phyloP scores from a whole-genome alignment of 2,329 filamentous ascomycete species.

The Penicillium olsonii region DNA sequence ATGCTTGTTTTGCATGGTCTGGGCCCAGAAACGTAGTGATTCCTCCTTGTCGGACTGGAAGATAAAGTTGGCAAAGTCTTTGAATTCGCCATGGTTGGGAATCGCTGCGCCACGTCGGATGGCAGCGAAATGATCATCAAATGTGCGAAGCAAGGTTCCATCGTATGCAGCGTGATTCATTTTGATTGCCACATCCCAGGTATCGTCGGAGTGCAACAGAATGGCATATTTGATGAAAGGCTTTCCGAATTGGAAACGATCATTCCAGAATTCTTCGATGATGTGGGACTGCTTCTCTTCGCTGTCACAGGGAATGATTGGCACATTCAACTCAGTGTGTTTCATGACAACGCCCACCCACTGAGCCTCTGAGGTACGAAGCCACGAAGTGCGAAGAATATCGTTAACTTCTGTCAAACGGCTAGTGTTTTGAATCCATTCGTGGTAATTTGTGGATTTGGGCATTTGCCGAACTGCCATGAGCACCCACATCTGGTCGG shows the following conservation, averaged over 20 bases:
- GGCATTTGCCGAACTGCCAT: conserved; percentile 5
- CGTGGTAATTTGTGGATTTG: conserved; percentile 9
- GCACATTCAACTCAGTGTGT: conserved; percentile 14
- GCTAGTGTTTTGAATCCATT: conserved; percentile 16
- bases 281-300: conserved; percentile 25
- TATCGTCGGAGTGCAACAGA: conserved; percentile 24
- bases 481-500: conserved; percentile 4
- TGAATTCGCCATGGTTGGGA: conserved; percentile 21
- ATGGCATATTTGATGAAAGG: conserved; percentile 39
- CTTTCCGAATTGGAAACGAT: conserved; percentile 32
- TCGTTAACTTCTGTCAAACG: conserved; percentile 11
- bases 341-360: conserved; percentile 21
- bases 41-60: background rate
- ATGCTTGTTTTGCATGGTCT: background rate
- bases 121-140: conserved; percentile 37
- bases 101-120: conserved; percentile 16
- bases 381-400: conserved; percentile 14
- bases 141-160: conserved; percentile 41
- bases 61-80: conserved; percentile 23
- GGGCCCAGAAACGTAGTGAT: background rate
- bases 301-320: conserved; percentile 12
- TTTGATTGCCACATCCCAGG: conserved; percentile 34
- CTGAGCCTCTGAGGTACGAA: conserved; percentile 1
- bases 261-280: conserved; percentile 27
- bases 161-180: conserved; percentile 39